Conservation (phyloP, 1,284 basidiomycete genomes). For the Anthracocystis panici-leucophaei region DNA sequence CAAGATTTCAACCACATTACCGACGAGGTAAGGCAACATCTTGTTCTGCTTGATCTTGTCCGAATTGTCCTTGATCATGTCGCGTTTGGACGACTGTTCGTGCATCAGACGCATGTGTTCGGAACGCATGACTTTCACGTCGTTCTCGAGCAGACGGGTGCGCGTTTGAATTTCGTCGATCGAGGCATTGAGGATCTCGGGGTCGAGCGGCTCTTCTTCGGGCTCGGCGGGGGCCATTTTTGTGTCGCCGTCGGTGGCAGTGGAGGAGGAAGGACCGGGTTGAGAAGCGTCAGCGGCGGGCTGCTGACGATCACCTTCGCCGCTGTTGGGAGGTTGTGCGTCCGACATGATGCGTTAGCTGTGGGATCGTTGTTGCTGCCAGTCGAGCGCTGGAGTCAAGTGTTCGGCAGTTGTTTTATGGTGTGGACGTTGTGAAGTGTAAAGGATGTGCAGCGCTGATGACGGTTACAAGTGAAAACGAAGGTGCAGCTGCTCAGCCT, state of each 20-base stretch:
- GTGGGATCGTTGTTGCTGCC: background rate
- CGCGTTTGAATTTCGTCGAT: constrained; percentile 67
- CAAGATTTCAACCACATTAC: constrained; percentile 86
- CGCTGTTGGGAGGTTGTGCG: constrained; percentile 40
- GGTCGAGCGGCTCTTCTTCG: constrained; percentile 52
- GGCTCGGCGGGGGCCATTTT: constrained; percentile 51
- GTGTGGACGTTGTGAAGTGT: background rate
- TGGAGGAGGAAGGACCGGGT: constrained; percentile 24
- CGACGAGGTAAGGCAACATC: constrained; percentile 96
- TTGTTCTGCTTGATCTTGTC: constrained; percentile 99
- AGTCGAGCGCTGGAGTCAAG: background rate
- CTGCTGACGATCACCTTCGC: constrained; percentile 23
- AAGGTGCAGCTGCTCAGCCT: constrained; percentile 25
- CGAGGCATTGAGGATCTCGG: constrained; percentile 63
- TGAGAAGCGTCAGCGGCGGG: constrained; percentile 16
- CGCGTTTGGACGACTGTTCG: constrained; percentile 94
- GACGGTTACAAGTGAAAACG: constrained; percentile 8
- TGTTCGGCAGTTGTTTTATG: background rate
- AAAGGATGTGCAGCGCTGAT: background rate
- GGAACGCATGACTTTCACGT: constrained; percentile 68
- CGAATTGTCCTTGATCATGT: constrained; percentile 97
- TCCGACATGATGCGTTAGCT: constrained; percentile 33
- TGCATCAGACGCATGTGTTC: constrained; percentile 91
- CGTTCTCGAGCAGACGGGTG: constrained; percentile 68
- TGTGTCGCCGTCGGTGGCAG: constrained; percentile 37